These are phyloP conservation scores for Conringia planisiliqua DNA, from an alignment of 345 rosid species.

Conservation along the genomic window DNA sequence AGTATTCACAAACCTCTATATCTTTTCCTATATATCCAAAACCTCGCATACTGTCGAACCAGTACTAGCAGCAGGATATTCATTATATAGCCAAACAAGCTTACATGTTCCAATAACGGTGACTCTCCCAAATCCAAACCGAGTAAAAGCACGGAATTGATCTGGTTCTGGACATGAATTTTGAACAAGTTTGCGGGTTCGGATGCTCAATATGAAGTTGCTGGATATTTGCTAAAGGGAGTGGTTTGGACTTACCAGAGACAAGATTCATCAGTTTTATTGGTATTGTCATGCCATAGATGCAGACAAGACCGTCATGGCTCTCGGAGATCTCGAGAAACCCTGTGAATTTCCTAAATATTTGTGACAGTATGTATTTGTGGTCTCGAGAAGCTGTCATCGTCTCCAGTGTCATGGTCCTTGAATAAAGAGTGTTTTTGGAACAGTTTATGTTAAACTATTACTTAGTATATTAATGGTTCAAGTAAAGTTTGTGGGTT, in stretches of 20 bases:
- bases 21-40: no score
- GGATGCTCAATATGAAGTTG: neutral
- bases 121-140: no score
- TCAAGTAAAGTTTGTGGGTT: no score
- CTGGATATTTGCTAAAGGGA: constrained; percentile 3
- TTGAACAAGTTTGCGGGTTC: neutral
- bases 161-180: neutral
- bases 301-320: constrained; percentile 15
- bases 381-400: no score
- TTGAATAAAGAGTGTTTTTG: no score
- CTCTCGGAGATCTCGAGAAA: neutral
- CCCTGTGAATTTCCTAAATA: neutral
- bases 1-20: no score
- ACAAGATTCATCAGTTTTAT: neutral
- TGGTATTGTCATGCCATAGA: neutral
- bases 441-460: no score
- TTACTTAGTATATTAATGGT: no score
- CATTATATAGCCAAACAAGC: neutral
- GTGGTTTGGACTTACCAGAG: neutral
- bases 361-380: neutral
- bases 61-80: neutral
- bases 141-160: neutral
- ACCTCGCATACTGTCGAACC: neutral
- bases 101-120: neutral
- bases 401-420: no score